Evolutionary conservation across 257 asterid species (phyloP), one percentile per base, ranked within the genome.

Genomic region (Forsythia viridissima): DNA sequence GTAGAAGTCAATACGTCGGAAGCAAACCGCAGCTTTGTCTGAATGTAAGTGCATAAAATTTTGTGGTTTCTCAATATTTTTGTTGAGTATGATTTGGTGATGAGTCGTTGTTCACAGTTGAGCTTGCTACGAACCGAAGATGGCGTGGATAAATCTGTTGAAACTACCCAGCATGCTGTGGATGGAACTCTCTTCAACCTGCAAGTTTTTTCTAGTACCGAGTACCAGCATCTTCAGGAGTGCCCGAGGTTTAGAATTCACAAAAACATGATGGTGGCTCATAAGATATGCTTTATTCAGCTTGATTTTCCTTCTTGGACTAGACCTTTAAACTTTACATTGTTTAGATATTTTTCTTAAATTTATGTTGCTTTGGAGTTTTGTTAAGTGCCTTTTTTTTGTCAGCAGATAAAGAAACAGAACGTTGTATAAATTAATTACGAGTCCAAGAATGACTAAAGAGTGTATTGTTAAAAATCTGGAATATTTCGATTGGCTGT

Each of bases 21-120:
- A 74, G 78, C 76, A 18, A 85, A 76, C 85, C 77, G 82, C 61
- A 86, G 83, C 85, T 76, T 85, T 71, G 81, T 83, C 85, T 92
- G 81, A 63, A 85, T 69, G 91, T 80, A 72, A 87, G 88, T 74
- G 57, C 13, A 16, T 40, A 30, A 51, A n/a, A 24, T 30, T 34
- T 40, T 77, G 20, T 30, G 37, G n/a, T 68, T 68, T 24, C 16
- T 51, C 41, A 38, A 24, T 72, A 21, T 37, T 68, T 40, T 38
- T 82, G 46, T n/a, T 48, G 15, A 16, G 18, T n/a, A 4, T 71
- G 69, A 74, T 71, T 18, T 18, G 46, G n/a, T 41, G 55, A 40
- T 46, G 24, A 52, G 41, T 55, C 15, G 16, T 80, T 71, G 61
- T 68, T 71, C 59, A 10, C 84, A 72, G 85, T 78, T 78, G 80